Base-by-base conservation (phyloP, 2,329 filamentous ascomycete species). In the Sodiomyces alkalinus region DNA sequence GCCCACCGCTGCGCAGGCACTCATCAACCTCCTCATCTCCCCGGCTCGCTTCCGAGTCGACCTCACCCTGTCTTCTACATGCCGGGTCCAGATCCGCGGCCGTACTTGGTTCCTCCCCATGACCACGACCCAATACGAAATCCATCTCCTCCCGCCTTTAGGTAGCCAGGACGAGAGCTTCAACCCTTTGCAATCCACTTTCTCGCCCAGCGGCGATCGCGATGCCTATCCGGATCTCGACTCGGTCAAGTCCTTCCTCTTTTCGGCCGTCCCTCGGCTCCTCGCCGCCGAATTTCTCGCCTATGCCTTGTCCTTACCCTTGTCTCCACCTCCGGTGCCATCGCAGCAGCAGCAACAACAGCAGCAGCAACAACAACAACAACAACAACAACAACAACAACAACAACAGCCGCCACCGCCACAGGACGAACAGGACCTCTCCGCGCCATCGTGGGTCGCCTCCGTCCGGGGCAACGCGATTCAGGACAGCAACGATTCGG, bases 241-340 rank as follows among this genome's bases (percentile, higher is more conserved):
- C 7, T 58, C 62, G 19, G 51, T 66, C 5, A 45, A 51, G 9
- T 53, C 56, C 36, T 68, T 68, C 41, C 38, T 69, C 7, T 46
- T 52, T 31, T 53, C 53, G 12, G 56, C 60, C 9, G 48, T 56
- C 6, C 40, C 51, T 15, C 60, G 55, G 24, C 40, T 57, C 17
- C 34, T 37, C 18, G 22, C 37, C 14, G 27, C 29, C 12, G 4
- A 25, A 8, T 17, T 27, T 11, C 39, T 51, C 11, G 19, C 28
- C 17, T 28, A 30, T 11, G 20, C 20, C 2, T 8, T 17, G 10
- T 17, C 19, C 6, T n/a, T n/a, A n/a, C n/a, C n/a, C n/a, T n/a
- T n/a, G n/a, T n/a, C n/a, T n/a, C n/a, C n/a, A n/a, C n/a, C n/a
- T n/a, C n/a, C n/a, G n/a, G n/a, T n/a, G n/a, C n/a, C n/a, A n/a